Evolutionary conservation across 208 protist genomes (phyloP).

Genomic region (Trypanosoma congolense): DNA sequence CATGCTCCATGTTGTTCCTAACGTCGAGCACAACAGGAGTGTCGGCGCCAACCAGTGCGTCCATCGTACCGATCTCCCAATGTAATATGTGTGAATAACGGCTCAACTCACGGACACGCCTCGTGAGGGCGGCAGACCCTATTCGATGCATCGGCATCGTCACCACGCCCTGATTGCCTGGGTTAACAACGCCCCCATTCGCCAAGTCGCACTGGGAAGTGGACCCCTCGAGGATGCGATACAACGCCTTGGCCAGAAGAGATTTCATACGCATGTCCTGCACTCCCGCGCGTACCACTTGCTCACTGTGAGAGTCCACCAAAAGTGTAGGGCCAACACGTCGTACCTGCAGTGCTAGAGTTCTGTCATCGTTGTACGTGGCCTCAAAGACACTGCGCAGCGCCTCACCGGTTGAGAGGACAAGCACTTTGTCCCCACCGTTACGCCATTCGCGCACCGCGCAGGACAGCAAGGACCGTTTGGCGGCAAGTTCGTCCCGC

Average conservation of each 20-base stretch:
- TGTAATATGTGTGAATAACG: slow-evolving; percentile 64
- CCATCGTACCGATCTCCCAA: slow-evolving; percentile 67
- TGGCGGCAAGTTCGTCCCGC: slow-evolving; percentile 52
- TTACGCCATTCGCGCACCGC: slow-evolving; percentile 59
- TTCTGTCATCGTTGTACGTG: slow-evolving; percentile 36
- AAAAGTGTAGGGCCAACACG: slow-evolving; percentile 65
- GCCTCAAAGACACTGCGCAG: slow-evolving; percentile 68
- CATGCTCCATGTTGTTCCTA: slow-evolving; percentile 57
- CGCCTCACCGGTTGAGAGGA: slow-evolving; percentile 69
- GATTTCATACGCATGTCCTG: slow-evolving; percentile 50
- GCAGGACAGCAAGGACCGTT: slow-evolving; percentile 48
- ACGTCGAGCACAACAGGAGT: slow-evolving; percentile 66
- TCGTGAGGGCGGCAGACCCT: slow-evolving; percentile 21
- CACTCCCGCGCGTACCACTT: slow-evolving; percentile 28
- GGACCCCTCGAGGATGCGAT: slow-evolving; percentile 49
- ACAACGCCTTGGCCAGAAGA: slow-evolving; percentile 72
- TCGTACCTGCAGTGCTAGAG: slow-evolving; percentile 52
- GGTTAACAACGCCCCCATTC: neutral
- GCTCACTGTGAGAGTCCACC: slow-evolving; percentile 42
- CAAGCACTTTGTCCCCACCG: slow-evolving; percentile 37
- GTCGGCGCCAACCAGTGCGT: slow-evolving; percentile 78
- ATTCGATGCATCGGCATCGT: slow-evolving; percentile 28
- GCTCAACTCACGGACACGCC: slow-evolving; percentile 18
- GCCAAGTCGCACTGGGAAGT: neutral
- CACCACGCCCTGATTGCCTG: slow-evolving; percentile 18